phyloP scores from a whole-genome alignment of 176 grass and related monocot species.

The Phyllostachys edulis region DNA sequence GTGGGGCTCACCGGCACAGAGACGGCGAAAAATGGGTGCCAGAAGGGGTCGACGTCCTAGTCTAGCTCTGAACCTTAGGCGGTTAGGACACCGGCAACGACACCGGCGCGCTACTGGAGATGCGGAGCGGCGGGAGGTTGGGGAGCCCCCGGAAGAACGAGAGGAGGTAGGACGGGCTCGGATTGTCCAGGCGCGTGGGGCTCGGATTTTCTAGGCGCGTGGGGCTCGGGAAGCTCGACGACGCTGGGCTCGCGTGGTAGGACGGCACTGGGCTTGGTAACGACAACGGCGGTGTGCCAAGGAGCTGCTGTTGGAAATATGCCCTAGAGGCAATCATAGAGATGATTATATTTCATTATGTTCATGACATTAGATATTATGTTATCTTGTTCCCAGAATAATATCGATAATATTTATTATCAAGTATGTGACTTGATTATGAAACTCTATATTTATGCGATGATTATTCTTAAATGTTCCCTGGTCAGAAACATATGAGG shows the following conservation, averaged over 20 bases:
- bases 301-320: no score
- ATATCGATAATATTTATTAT: no score
- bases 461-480: no score
- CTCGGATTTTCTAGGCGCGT: conserved; percentile 40
- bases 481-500: no score
- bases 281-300: conserved; percentile 57
- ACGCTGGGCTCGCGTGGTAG: conserved; percentile 69
- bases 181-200: conserved; percentile 43
- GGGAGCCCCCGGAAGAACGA: conserved; percentile 72
- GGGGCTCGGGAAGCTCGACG: conserved; percentile 71
- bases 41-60: conserved; percentile 67
- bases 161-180: conserved; percentile 53
- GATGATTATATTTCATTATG: no score
- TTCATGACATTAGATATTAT: no score
- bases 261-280: conserved; percentile 69
- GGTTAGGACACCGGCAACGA: conserved; percentile 65
- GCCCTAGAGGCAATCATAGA: no score
- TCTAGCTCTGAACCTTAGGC: conserved; percentile 57
- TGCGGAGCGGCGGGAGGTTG: conserved; percentile 64
- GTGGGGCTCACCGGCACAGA: conserved; percentile 72
- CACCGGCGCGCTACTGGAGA: conserved; percentile 76
- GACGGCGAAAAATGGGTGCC: conserved; percentile 59
- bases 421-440: no score
- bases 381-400: no score
- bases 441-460: no score